A percentile compares a stretch with the other conserved stretches of the same genome.
Evolutionary conservation across 2,329 filamentous ascomycete genomes (phyloP).

Genomic region (Rhinocladiella mackenziei): DNA sequence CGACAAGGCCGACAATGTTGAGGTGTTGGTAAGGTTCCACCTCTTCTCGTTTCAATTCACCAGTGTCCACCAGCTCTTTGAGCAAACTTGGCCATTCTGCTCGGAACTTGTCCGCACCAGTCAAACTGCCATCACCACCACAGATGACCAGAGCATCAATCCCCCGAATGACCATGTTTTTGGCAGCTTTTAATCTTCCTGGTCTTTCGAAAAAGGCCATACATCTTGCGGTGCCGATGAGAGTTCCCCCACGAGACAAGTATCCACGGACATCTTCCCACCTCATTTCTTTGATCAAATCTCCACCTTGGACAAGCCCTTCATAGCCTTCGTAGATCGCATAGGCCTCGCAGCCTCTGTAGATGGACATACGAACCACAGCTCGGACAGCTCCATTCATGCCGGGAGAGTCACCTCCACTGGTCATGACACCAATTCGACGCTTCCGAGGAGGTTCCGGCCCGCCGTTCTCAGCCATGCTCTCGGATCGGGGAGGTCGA

Average conservation of each 20-base stretch:
- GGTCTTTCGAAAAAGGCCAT: slow-evolving; percentile 85
- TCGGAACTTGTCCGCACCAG: slow-evolving; percentile 90
- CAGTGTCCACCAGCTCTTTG: slow-evolving; percentile 72
- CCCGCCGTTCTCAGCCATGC: slow-evolving; percentile 30
- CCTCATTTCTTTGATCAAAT: slow-evolving; percentile 79
- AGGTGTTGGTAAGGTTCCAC: slow-evolving; percentile 74
- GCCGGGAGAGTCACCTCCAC: slow-evolving; percentile 86
- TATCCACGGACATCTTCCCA: slow-evolving; percentile 96
- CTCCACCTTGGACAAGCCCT: slow-evolving; percentile 81
- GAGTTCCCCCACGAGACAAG: slow-evolving; percentile 87
- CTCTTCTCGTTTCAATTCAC: slow-evolving; percentile 67
- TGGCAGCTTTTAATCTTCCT: slow-evolving; percentile 78
- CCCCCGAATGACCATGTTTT: slow-evolving; percentile 88
- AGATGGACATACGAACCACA: slow-evolving; percentile 85
- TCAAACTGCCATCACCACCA: slow-evolving; percentile 93
- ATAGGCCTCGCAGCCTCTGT: slow-evolving; percentile 74
- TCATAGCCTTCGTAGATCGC: slow-evolving; percentile 94
- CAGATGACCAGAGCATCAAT: slow-evolving; percentile 97
- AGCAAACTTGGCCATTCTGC: slow-evolving; percentile 86
- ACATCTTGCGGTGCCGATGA: slow-evolving; percentile 92
- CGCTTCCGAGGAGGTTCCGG: slow-evolving; percentile 48
- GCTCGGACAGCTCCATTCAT: slow-evolving; percentile 92
- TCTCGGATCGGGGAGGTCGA: slow-evolving; percentile 5
- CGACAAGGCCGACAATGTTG: slow-evolving; percentile 94
- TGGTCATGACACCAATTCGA: slow-evolving; percentile 86